phyloP scores from a whole-genome alignment of 768 basidiomycete species.

The Nidularia pulvinata region DNA sequence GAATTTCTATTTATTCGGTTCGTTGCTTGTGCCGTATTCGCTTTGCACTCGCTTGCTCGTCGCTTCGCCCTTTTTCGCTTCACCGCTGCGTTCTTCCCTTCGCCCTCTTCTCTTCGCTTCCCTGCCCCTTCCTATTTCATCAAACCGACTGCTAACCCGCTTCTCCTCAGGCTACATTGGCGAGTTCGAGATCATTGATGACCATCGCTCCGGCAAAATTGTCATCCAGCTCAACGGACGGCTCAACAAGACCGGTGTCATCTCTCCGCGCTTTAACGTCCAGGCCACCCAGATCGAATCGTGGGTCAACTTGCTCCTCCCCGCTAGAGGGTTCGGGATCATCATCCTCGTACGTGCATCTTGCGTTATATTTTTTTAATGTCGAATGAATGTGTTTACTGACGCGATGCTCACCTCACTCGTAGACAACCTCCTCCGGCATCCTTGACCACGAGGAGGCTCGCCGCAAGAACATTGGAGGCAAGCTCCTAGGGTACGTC shows the following conservation, averaged over 20 bases:
- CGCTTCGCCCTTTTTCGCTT: too few species aligned
- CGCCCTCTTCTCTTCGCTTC: conserved; percentile 9
- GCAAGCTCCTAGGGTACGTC: conserved; percentile 92
- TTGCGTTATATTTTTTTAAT: neutral
- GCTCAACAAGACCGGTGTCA: conserved; percentile 99
- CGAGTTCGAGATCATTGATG: conserved; percentile 98
- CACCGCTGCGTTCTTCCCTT: too few species aligned
- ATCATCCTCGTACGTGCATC: conserved; percentile 80
- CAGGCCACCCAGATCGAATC: conserved; percentile 90
- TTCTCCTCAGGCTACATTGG: conserved; percentile 86
- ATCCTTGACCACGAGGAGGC: conserved; percentile 99
- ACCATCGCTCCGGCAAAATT: conserved; percentile 98
- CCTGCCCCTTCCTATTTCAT: conserved; percentile 5
- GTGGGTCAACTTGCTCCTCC: conserved; percentile 97
- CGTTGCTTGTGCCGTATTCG: too few species aligned
- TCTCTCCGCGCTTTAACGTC: conserved; percentile 99
- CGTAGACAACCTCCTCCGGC: conserved; percentile 93
- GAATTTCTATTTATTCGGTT: too few species aligned
- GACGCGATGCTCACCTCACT: neutral
- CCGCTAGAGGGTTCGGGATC: conserved; percentile 94
- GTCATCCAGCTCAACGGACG: conserved; percentile 98
- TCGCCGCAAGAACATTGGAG: conserved; percentile 96
- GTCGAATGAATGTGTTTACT: neutral
- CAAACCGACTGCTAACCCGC: neutral
- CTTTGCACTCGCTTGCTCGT: too few species aligned